Conservation (phyloP, 2,329 filamentous ascomycete genomes). For the Samsoniella hepiali region DNA sequence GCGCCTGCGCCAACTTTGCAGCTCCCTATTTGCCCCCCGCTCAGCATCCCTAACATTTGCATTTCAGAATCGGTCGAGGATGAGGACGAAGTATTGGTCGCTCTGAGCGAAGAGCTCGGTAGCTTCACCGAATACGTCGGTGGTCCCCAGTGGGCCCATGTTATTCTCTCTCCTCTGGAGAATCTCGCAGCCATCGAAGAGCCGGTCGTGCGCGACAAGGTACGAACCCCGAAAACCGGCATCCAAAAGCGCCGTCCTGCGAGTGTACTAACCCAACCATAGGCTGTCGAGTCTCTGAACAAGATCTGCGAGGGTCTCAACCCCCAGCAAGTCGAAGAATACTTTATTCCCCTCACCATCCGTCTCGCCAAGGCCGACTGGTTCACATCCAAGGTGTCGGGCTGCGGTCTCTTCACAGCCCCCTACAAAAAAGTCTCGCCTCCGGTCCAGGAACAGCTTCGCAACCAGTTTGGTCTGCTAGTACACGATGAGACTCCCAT, state of each 20-base stretch:
- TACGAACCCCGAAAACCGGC: conserved; percentile 38
- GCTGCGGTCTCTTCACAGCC: conserved; percentile 88
- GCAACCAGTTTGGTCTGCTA: conserved; percentile 86
- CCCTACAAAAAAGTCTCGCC: conserved; percentile 90
- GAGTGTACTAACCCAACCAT: conserved; percentile 17
- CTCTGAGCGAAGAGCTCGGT: conserved; percentile 93
- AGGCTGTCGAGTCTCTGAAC: conserved; percentile 99
- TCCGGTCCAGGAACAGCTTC: conserved; percentile 83
- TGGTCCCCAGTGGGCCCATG: conserved; percentile 88
- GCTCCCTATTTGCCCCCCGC: conserved; percentile 20
- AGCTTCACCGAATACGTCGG: conserved; percentile 97
- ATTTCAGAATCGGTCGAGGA: conserved; percentile 91
- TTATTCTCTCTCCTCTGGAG: conserved; percentile 93
- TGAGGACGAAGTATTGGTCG: conserved; percentile 96
- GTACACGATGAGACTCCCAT: conserved; percentile 99
- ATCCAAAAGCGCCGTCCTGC: neutral
- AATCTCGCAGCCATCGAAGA: conserved; percentile 98
- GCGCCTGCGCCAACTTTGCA: conserved; percentile 21
- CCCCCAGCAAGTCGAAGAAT: conserved; percentile 88
- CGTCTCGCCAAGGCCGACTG: conserved; percentile 98
- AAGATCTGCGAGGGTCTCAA: conserved; percentile 96
- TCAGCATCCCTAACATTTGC: conserved; percentile 23
- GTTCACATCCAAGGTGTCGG: conserved; percentile 99
- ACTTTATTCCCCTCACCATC: conserved; percentile 92
- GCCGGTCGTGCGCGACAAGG: conserved; percentile 96